Conservation (phyloP, 495 filamentous ascomycete species). For the Aspergillus olivimuriae region DNA sequence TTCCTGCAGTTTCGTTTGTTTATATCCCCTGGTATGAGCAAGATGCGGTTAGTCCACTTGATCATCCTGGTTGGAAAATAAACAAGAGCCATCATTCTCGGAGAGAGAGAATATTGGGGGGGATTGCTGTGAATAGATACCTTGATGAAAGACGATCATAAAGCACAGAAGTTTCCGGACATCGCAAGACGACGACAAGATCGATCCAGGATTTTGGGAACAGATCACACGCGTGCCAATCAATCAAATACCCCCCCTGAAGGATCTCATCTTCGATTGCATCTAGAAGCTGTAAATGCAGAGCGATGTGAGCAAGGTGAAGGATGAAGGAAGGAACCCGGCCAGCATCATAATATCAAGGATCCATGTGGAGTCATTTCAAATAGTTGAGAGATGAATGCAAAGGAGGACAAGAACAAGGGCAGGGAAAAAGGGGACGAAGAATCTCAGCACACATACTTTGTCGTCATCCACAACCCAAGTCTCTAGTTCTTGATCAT, state of each 20-base stretch:
- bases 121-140: conserved; percentile 30
- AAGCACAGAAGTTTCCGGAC: conserved; percentile 60
- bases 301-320: conserved; percentile 10
- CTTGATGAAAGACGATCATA: conserved; percentile 78
- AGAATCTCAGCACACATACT: conserved; percentile 38
- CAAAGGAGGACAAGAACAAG: conserved; percentile 1
- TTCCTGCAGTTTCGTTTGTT: conserved; percentile 84
- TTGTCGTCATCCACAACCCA: conserved; percentile 98
- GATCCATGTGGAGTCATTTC: no score
- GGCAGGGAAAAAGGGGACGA: background rate
- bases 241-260: conserved; percentile 81
- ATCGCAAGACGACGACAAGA: conserved; percentile 85
- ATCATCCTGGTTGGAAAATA: background rate
- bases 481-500: conserved; percentile 73
- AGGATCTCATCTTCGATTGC: conserved; percentile 77
- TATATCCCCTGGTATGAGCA: conserved; percentile 53
- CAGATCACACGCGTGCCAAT: conserved; percentile 97
- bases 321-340: background rate
- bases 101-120: background rate
- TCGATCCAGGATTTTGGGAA: conserved; percentile 95
- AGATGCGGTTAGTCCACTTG: conserved; percentile 2
- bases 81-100: background rate
- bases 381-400: no score
- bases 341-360: background rate
- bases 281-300: conserved; percentile 63